Percentiles rank a stretch among this genome's conserved stretches.
Conservation (phyloP, 768 basidiomycete species). For the Mycena albidolilacea region DNA sequence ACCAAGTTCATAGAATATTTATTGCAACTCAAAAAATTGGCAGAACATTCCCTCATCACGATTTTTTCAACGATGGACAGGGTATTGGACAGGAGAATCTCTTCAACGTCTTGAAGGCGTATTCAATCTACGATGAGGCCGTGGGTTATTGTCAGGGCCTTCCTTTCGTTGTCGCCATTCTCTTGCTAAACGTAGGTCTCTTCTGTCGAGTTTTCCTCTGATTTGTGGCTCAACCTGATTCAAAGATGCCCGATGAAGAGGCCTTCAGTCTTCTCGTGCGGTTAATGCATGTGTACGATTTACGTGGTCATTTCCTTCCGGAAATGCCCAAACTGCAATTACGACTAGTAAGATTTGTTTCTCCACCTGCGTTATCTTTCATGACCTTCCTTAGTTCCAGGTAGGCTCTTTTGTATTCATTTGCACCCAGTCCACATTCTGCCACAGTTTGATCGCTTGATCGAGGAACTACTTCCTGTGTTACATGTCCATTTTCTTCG, state of each 20-base stretch:
- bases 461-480: conserved; percentile 94
- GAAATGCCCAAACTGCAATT: conserved; percentile 99
- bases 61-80: conserved; percentile 94
- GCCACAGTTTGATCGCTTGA: conserved; percentile 88
- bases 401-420: conserved; percentile 50
- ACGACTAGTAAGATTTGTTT: conserved; percentile 74
- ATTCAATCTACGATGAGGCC: conserved; percentile 93
- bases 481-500: conserved; percentile 94
- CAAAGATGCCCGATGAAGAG: conserved; percentile 99
- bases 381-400: conserved; percentile 66
- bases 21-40: conserved; percentile 16
- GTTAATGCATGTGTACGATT: conserved; percentile 96
- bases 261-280: conserved; percentile 96
- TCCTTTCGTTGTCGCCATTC: conserved; percentile 95
- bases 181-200: conserved; percentile 86
- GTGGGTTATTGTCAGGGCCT: conserved; percentile 99
- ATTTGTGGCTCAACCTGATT: conserved; percentile 9
- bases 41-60: conserved; percentile 97
- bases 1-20: conserved; percentile 12
- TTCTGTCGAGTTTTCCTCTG: neutral
- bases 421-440: conserved; percentile 25
- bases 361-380: neutral
- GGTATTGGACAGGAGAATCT: conserved; percentile 98
- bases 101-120: conserved; percentile 98
- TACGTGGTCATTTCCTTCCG: conserved; percentile 97